Percentiles rank a stretch among this genome's conserved stretches.
phyloP scores from a whole-genome alignment of 1,139 yeast species.

The Yamadazyma friedrichii region DNA sequence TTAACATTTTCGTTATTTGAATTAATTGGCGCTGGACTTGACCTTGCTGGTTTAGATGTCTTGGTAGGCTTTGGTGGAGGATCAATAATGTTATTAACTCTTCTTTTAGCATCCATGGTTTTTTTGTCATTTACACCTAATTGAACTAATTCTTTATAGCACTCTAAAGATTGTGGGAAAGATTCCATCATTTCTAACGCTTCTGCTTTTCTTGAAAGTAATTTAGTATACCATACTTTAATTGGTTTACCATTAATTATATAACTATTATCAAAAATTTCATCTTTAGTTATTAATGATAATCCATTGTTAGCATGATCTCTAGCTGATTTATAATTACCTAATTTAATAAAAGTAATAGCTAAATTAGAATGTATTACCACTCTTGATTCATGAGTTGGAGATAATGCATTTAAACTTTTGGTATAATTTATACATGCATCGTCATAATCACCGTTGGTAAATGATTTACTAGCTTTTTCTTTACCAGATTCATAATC shows the following conservation, averaged over 20 bases:
- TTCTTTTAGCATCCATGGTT: constrained; percentile 76
- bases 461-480: constrained; percentile 63
- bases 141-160: constrained; percentile 62
- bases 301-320: constrained; percentile 57
- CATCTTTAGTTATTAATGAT: constrained; percentile 42
- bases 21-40: constrained; percentile 8
- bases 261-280: constrained; percentile 21
- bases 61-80: constrained; percentile 34
- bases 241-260: constrained; percentile 52
- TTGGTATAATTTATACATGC: constrained; percentile 63
- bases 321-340: constrained; percentile 67
- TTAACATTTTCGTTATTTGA: constrained; percentile 17
- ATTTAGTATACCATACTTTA: constrained; percentile 72
- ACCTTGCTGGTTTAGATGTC: constrained; percentile 11
- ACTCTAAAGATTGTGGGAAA: constrained; percentile 58
- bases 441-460: constrained; percentile 75
- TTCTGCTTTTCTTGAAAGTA: constrained; percentile 73
- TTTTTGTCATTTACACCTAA: constrained; percentile 62
- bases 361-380: constrained; percentile 78
- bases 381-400: constrained; percentile 62
- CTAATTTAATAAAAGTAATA: constrained; percentile 65
- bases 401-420: constrained; percentile 64
- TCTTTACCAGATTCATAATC: constrained; percentile 57
- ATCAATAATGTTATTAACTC: constrained; percentile 67
- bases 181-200: constrained; percentile 77